Evolutionary conservation across 2,329 filamentous ascomycete genomes (phyloP).

Genomic region (Cadophora sp.): DNA sequence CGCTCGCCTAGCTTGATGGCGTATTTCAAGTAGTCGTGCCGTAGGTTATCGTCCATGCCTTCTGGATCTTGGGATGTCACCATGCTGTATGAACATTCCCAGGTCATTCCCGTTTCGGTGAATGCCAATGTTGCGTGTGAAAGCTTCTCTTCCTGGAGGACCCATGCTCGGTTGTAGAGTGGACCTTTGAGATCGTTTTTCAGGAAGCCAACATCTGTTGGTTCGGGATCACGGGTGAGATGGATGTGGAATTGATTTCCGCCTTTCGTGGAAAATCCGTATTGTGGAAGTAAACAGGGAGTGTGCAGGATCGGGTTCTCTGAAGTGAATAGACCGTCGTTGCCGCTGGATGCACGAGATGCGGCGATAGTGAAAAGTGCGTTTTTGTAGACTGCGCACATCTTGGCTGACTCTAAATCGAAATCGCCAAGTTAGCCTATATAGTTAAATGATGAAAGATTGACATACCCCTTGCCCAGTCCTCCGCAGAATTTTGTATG

Average conservation of each 20-base stretch:
- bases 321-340: background rate
- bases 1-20: constrained; percentile 4
- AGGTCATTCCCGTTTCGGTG: constrained; percentile 6
- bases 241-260: constrained; percentile 1
- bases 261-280: background rate
- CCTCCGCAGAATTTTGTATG: constrained; percentile 1
- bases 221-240: constrained; percentile 3
- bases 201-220: background rate
- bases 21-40: background rate
- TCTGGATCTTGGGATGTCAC: constrained; percentile 3
- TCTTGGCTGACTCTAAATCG: background rate
- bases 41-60: constrained; percentile 2
- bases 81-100: constrained; percentile 10
- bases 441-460: background rate
- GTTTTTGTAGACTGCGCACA: constrained; percentile 9
- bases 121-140: background rate
- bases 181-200: constrained; percentile 10
- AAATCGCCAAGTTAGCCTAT: background rate
- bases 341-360: background rate
- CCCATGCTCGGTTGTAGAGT: constrained; percentile 1
- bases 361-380: constrained; percentile 8
- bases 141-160: constrained; percentile 8
- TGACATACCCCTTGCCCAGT: background rate
- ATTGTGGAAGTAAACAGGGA: background rate
- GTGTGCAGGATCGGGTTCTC: background rate